These are phyloP conservation scores for Talaromyces thailandensis DNA, from an alignment of 495 filamentous ascomycete genomes.

Conservation along the genomic window DNA sequence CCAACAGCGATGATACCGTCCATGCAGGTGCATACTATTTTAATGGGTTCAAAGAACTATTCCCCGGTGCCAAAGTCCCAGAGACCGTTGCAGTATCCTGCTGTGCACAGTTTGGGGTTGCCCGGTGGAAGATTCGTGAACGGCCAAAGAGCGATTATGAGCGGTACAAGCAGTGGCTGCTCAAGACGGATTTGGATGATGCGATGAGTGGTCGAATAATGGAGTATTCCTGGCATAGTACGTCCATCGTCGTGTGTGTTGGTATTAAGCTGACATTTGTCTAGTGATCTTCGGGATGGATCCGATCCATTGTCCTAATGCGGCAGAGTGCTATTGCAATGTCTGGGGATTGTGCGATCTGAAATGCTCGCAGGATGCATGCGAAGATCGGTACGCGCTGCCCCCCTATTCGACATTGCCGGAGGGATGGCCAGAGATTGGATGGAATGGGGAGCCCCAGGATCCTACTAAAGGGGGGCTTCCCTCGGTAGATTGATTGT, in stretches of 20 bases:
- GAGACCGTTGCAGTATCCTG: constrained; percentile 48
- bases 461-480: constrained; percentile 25
- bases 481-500: constrained; percentile 11
- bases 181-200: constrained; percentile 46
- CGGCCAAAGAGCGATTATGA: constrained; percentile 45
- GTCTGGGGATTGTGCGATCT: constrained; percentile 53
- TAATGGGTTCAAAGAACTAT: constrained; percentile 44
- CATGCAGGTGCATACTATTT: constrained; percentile 43
- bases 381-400: constrained; percentile 36
- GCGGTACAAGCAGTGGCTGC: constrained; percentile 50
- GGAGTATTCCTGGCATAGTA: constrained; percentile 68
- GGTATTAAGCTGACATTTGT: constrained; percentile 8
- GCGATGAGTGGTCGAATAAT: constrained; percentile 55
- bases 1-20: constrained; percentile 26
- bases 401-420: constrained; percentile 39
- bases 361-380: constrained; percentile 25
- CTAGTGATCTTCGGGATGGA: constrained; percentile 42
- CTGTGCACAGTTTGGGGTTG: constrained; percentile 67
- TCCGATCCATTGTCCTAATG: constrained; percentile 46
- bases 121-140: constrained; percentile 40
- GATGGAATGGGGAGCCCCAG: constrained; percentile 39
- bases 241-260: constrained; percentile 7
- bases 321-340: constrained; percentile 54
- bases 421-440: constrained; percentile 42
- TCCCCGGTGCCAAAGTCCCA: constrained; percentile 40